These are phyloP conservation scores for Globisporangium middletonii DNA, from an alignment of 352 stramenopile genomes.

Conservation along the genomic window DNA sequence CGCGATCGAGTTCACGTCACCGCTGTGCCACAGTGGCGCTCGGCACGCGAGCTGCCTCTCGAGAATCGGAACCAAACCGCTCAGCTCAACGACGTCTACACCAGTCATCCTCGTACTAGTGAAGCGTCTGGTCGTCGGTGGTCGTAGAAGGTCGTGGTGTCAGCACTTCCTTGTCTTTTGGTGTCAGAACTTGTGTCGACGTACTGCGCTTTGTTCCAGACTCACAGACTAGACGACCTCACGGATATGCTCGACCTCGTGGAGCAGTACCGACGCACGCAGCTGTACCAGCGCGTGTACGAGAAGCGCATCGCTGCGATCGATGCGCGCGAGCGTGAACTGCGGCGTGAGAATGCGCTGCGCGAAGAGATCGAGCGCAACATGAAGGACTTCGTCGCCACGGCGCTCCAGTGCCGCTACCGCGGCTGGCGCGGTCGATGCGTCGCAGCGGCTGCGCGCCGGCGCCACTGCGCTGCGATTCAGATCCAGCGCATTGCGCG, in stretches of 20 bases:
- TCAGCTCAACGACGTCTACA: no score
- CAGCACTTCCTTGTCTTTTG: no score
- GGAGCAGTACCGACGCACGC: slow-evolving; percentile 38
- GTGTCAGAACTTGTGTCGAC: no score
- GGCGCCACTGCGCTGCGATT: slow-evolving; percentile 43
- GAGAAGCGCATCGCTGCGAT: slow-evolving; percentile 46
- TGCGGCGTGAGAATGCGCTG: slow-evolving; percentile 55
- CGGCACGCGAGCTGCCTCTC: no score
- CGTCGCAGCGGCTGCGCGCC: slow-evolving; percentile 20
- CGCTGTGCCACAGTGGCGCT: no score
- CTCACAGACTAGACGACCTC: background rate
- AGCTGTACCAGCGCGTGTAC: slow-evolving; percentile 48
- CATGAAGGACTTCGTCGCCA: slow-evolving; percentile 72
- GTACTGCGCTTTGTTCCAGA: no score
- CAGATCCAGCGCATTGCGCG: slow-evolving; percentile 52
- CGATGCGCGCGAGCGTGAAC: slow-evolving; percentile 27
- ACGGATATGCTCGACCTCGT: slow-evolving; percentile 30
- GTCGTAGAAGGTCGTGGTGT: no score
- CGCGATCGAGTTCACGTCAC: no score
- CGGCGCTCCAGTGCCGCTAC: slow-evolving; percentile 55
- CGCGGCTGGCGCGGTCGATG: slow-evolving; percentile 55
- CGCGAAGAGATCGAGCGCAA: slow-evolving; percentile 69
- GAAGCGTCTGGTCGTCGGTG: no score
- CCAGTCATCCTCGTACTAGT: no score
- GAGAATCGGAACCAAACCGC: no score